Evolutionary conservation across 352 stramenopile genomes (phyloP), one percentile per base, ranked within the genome.

Genomic region (Globisporangium emineosum): DNA sequence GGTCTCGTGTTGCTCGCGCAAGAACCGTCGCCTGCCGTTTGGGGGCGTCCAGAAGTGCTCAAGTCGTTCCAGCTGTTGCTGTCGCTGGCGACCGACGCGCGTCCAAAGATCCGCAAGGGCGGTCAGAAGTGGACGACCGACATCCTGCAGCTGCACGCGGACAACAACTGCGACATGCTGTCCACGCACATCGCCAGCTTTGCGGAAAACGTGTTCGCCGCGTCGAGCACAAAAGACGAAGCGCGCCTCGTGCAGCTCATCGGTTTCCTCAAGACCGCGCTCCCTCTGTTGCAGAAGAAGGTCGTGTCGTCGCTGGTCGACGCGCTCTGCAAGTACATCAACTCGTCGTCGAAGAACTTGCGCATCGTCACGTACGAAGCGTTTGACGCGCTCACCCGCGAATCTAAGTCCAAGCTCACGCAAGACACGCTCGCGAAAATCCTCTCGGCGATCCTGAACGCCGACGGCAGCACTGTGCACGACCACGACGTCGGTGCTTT

Each of bases 121-220:
- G 85, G 77, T 13, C 85, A 94, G 68, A 86, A 87, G 71, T 81
- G 77, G 65, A 82, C 87, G 7, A 80, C 81, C 54, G 83, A 91
- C 65, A 72, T 94, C 10, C 75, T 96, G 37, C 72, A 88, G 68
- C 71, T 83, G 19, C 88, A 94, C 66, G 76, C 79, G 8, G 76
- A 85, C 40, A 70, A 82, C 66, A 75, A 87, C 57, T 91, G 82
- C 66, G 83, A 96, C 64, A 67, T 81, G 32, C 79, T 96, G 19
- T 94, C 88, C 15, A 96, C 83, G 29, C 88, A 96, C 71, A 93
- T 94, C 50, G 88, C 88, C 29, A 91, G 83, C 69, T 96, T 96
- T 65, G 78, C 79, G 4, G 83, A 93, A 70, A 94, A 94, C 65
- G 84, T 94, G 17, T 83, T 96, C 15, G 73, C 81, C 8, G 72